A percentile compares a stretch with the other conserved stretches of the same genome.
phyloP scores from a whole-genome alignment of 352 stramenopile genomes.

The Hyaloperonospora brassicae region DNA sequence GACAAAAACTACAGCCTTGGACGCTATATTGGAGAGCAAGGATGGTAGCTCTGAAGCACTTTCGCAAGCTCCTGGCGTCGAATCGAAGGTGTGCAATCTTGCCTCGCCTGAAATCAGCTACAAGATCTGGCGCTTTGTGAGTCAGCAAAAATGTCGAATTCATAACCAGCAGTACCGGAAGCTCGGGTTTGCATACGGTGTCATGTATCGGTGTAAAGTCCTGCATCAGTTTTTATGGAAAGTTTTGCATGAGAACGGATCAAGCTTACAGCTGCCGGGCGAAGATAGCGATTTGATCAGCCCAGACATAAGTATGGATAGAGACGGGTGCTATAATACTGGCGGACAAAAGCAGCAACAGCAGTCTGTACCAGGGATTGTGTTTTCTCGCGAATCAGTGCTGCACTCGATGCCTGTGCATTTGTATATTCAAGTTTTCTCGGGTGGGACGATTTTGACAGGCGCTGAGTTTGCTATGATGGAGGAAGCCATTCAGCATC shows the following conservation, averaged over 20 bases:
- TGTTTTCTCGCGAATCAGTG: conserved; percentile 71
- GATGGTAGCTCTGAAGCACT: conserved; percentile 5
- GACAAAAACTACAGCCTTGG: conserved; percentile 2
- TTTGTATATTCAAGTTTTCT: conserved; percentile 77
- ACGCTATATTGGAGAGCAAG: conserved; percentile 3
- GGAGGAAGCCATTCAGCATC: conserved; percentile 44
- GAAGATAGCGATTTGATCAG: conserved; percentile 37
- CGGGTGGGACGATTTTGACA: conserved; percentile 50
- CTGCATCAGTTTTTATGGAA: conserved; percentile 70
- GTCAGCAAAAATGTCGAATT: conserved; percentile 40
- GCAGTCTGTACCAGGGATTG: conserved; percentile 27
- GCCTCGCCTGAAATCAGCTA: conserved; percentile 47
- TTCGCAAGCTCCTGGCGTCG: conserved; percentile 12
- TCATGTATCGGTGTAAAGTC: conserved; percentile 78
- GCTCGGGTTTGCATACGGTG: conserved; percentile 69
- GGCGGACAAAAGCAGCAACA: conserved; percentile 1
- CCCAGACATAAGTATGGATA: conserved; percentile 27
- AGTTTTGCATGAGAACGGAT: conserved; percentile 42
- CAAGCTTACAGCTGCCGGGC: conserved; percentile 29
- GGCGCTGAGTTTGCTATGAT: conserved; percentile 44
- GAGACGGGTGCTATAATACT: conserved; percentile 8
- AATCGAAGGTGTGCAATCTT: conserved; percentile 9
- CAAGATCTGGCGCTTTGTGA: conserved; percentile 58
- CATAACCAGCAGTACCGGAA: conserved; percentile 67
- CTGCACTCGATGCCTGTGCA: conserved; percentile 71